Conservation (phyloP, 306 rosid genomes). For the Elaeagnus macrophylla region DNA sequence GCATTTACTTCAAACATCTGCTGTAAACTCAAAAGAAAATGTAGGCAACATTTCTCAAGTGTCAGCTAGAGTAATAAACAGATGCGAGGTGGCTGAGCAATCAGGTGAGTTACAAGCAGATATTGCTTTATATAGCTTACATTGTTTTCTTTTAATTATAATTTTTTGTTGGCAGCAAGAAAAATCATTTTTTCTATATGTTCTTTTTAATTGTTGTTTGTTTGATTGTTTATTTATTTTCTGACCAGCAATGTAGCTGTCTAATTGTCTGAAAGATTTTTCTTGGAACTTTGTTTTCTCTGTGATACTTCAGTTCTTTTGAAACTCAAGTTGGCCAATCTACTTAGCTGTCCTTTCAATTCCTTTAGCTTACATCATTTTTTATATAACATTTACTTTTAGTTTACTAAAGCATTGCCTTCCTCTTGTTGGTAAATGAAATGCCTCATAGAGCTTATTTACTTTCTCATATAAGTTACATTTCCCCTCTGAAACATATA, state of each 20-base stretch:
- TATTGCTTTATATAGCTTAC: conserved; percentile 12
- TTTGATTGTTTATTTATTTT: too few relatives aligned
- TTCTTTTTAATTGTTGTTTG: too few relatives aligned
- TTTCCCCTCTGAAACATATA: not conserved
- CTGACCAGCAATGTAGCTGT: conserved; percentile 13
- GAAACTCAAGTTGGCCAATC: conserved; percentile 9
- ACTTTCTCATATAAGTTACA: not conserved
- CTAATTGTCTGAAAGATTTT: conserved; percentile 6
- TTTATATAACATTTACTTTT: not conserved
- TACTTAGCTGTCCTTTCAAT: conserved; percentile 10
- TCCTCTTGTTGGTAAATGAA: not conserved
- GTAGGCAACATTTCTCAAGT: conserved; percentile 6
- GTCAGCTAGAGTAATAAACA: conserved; percentile 10
- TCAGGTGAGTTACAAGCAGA: conserved; percentile 26
- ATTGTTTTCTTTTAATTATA: not conserved
- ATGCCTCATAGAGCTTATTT: too few relatives aligned
- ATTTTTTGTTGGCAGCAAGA: not conserved
- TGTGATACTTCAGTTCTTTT: conserved; percentile 1
- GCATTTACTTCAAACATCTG: conserved; percentile 11
- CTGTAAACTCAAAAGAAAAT: conserved; percentile 11
- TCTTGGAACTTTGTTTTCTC: conserved; percentile 5
- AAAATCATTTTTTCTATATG: too few relatives aligned
- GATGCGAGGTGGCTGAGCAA: conserved; percentile 20
- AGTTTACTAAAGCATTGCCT: not conserved
- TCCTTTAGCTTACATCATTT: not conserved